These are phyloP conservation scores for Zygnema cylindricum DNA, from an alignment of 139 green algal species.

Conservation along the genomic window DNA sequence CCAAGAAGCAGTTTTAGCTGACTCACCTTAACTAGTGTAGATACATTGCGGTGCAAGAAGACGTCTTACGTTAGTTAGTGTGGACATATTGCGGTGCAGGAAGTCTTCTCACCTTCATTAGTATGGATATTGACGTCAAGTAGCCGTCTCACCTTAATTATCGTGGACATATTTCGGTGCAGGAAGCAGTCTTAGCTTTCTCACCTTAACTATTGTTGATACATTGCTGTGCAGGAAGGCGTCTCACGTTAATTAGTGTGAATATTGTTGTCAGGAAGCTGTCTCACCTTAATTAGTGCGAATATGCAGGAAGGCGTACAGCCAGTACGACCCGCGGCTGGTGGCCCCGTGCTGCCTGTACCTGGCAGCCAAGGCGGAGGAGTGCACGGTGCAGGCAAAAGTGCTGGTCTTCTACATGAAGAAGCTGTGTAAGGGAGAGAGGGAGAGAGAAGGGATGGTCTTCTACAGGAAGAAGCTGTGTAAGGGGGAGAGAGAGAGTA, in stretches of 20 bases:
- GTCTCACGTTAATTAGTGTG: no score
- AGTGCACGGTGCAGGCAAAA: slow-evolving; percentile 76
- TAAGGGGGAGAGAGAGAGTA: no score
- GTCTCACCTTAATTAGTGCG: no score
- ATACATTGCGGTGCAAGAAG: no score
- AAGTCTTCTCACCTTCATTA: no score
- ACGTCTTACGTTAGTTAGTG: no score
- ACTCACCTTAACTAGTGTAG: no score
- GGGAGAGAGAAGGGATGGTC: no score
- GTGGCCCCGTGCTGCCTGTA: slow-evolving; percentile 78
- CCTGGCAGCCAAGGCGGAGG: slow-evolving; percentile 81
- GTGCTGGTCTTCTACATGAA: slow-evolving; percentile 69
- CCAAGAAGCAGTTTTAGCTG: no score
- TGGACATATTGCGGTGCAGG: no score
- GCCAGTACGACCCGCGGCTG: slow-evolving; percentile 72
- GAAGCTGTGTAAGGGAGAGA: slow-evolving; percentile 34
- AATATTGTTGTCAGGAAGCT: no score
- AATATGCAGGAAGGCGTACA: slow-evolving; percentile 34
- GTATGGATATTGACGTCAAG: background rate
- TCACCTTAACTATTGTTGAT: slow-evolving; percentile 19
- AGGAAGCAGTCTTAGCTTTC: background rate
- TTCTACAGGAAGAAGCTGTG: background rate
- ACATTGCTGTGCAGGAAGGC: no score
- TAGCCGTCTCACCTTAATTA: background rate
- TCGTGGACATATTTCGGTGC: background rate